phyloP scores from a whole-genome alignment of 2,329 filamentous ascomycete species.

The Colletotrichum cuscutae region DNA sequence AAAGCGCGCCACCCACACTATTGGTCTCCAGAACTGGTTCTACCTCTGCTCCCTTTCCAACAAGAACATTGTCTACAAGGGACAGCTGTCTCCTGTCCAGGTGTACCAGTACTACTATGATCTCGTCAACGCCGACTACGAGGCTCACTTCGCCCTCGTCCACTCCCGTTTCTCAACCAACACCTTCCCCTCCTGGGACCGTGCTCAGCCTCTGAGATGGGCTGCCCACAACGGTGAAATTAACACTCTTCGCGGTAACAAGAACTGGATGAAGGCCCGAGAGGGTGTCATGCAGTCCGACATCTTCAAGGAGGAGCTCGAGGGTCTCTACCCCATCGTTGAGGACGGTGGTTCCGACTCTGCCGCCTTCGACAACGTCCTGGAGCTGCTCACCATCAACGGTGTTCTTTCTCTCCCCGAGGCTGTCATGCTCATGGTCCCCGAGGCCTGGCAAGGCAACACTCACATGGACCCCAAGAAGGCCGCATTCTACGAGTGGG shows the following conservation, averaged over 20 bases:
- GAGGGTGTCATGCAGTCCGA: conserved; percentile 95
- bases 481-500: conserved; percentile 98
- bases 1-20: conserved; percentile 94
- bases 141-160: conserved; percentile 95
- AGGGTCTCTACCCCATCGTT: conserved; percentile 91
- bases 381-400: conserved; percentile 94
- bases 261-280: conserved; percentile 99
- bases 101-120: conserved; percentile 99
- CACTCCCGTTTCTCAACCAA: conserved; percentile 98
- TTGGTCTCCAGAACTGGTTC: conserved; percentile 98
- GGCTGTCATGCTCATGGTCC: conserved; percentile 98
- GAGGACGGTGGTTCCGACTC: conserved; percentile 98
- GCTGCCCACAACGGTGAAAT: conserved; percentile 99
- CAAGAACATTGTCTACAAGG: conserved; percentile 99
- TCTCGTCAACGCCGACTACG: conserved; percentile 95
- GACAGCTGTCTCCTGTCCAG: conserved; percentile 91
- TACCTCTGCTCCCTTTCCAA: conserved; percentile 96
- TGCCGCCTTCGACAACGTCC: conserved; percentile 95
- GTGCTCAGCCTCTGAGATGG: conserved; percentile 95
- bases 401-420: conserved; percentile 94
- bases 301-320: conserved; percentile 91
- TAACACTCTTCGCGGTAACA: conserved; percentile 96
- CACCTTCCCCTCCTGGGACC: conserved; percentile 98
- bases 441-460: conserved; percentile 98
- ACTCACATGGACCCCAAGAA: conserved; percentile 92